Base-by-base conservation (phyloP, 345 rosid genomes). In the Camelina hispida region DNA sequence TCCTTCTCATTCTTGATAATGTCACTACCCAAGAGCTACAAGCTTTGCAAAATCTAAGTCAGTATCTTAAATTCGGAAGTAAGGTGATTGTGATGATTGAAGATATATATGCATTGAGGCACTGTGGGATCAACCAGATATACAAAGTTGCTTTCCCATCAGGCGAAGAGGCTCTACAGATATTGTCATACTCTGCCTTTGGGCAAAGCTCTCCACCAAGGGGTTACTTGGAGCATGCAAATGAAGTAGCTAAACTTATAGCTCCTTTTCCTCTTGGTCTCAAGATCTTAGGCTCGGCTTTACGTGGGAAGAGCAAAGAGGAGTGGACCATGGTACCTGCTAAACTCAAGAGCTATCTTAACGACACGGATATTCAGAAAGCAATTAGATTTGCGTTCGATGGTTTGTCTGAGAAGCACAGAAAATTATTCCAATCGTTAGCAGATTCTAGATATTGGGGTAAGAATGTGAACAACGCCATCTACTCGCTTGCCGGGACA, bases 171-270 rank as follows among this genome's bases (percentile, higher is more conserved):
- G 74, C 46, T 69, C 11, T 13, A 1, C 34, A 70, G 1, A 70
- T 70, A 1, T 46, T 70, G 2, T 59, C 74, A 47, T 47, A 70
- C 66, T 58, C 57, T 9, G 74, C 74, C 4, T 71, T 71, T 22
- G 75, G 75, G n/a, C 48, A 59, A 71, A 37, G 13, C 25, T 71
- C 54, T 48, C 67, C 75, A 47, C 75, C 75, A 59, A 71, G 67
- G 47, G 9, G 58, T 34, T 71, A 59, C 34, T 6, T 70, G 66
- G 38, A 71, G 16, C 55, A 44, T 4, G 75, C 66, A 1, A 9
- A 1, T 47, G 58, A 47, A 71, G 48, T 71, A 47, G 23, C 47
- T 6, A 59, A 34, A 4, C 37, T 47, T 20, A 1, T 71, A 5
- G 46, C 66, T 47, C 58, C 37, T 1, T 14, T 58, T 14, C 75